Evolutionary conservation across 148 eudicot species (phyloP).

Genomic region (Talinum fruticosum): DNA sequence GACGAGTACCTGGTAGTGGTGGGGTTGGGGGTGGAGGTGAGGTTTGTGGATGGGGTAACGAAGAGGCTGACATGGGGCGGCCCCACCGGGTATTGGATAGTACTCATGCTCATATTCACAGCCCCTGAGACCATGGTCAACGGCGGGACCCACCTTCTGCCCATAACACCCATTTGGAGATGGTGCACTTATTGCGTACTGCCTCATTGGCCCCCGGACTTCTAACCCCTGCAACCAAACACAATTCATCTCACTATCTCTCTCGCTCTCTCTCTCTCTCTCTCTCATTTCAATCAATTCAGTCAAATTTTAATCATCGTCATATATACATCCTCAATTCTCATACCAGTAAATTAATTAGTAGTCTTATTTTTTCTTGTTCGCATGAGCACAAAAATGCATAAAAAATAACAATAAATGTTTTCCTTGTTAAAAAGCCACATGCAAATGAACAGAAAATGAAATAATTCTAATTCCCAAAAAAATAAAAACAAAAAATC

Average conservation of each 20-base stretch:
- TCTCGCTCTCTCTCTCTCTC: too few relatives aligned
- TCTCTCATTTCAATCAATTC: too few relatives aligned
- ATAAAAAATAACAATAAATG: too few relatives aligned
- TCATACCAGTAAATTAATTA: too few relatives aligned
- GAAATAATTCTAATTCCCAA: too few relatives aligned
- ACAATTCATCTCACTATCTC: slow-evolving; percentile 13
- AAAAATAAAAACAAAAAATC: too few relatives aligned
- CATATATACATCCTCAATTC: neutral
- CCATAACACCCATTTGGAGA: slow-evolving; percentile 12
- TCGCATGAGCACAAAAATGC: too few relatives aligned
- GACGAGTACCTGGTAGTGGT: neutral
- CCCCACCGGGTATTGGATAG: neutral
- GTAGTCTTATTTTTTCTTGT: too few relatives aligned
- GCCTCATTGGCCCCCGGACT: neutral
- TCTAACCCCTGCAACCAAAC: slow-evolving; percentile 14
- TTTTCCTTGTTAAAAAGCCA: too few relatives aligned
- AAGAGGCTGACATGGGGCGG: neutral
- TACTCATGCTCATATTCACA: neutral
- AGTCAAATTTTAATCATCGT: neutral
- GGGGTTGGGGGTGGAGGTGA: neutral
- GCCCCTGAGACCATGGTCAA: slow-evolving; percentile 19
- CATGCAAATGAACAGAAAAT: too few relatives aligned
- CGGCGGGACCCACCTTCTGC: slow-evolving; percentile 17
- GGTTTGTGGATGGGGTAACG: neutral
- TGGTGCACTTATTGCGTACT: slow-evolving; percentile 10